phyloP scores from a whole-genome alignment of 176 grass and related monocot genomes.

The Lolium perenne region DNA sequence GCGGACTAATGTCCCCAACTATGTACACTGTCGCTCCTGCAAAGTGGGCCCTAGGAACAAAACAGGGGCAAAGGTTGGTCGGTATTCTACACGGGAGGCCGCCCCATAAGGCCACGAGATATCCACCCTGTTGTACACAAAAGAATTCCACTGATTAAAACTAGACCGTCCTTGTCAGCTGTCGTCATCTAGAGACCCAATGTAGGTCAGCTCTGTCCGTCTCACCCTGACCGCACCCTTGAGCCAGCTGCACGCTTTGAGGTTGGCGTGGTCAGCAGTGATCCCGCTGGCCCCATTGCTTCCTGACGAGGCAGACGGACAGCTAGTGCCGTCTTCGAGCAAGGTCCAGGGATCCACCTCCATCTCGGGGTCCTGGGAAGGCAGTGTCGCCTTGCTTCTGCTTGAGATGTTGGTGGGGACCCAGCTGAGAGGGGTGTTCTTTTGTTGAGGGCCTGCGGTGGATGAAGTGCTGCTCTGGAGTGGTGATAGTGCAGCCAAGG shows the following conservation, averaged over 20 bases:
- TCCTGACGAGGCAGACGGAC: slow-evolving; percentile 51
- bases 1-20: slow-evolving; percentile 43
- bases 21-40: slow-evolving; percentile 49
- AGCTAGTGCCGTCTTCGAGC: slow-evolving; percentile 91
- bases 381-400: slow-evolving; percentile 63
- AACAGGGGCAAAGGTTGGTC: slow-evolving; percentile 21
- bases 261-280: slow-evolving; percentile 71
- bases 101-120: not conserved
- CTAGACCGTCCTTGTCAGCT: slow-evolving; percentile 51
- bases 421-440: slow-evolving; percentile 46
- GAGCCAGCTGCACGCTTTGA: slow-evolving; percentile 90
- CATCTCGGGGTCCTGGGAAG: slow-evolving; percentile 72
- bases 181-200: slow-evolving; percentile 93
- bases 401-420: slow-evolving; percentile 59
- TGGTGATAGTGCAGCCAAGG: slow-evolving; percentile 56
- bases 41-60: slow-evolving; percentile 25
- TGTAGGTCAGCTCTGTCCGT: slow-evolving; percentile 90
- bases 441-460: slow-evolving; percentile 61
- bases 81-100: slow-evolving; percentile 33
- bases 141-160: slow-evolving; percentile 11
- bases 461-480: slow-evolving; percentile 52
- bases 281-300: slow-evolving; percentile 49
- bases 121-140: slow-evolving; percentile 34
- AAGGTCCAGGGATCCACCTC: slow-evolving; percentile 92
- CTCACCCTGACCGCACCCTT: slow-evolving; percentile 95